Evolutionary conservation across 306 rosid genomes (phyloP).

Genomic region (Ochetophila trinervis): DNA sequence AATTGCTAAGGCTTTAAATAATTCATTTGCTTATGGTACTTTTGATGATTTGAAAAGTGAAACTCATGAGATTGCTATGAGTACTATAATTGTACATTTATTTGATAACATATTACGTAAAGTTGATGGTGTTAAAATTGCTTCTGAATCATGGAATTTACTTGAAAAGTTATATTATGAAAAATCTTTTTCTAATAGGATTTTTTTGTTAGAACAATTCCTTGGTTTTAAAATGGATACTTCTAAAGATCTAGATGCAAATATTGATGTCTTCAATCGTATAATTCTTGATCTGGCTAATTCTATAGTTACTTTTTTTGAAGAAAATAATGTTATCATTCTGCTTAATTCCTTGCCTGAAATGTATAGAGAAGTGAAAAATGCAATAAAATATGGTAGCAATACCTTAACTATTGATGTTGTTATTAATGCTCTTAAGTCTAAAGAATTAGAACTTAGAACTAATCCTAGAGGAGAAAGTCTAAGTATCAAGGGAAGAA

Average conservation of each 20-base stretch:
- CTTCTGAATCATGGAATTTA: not conserved
- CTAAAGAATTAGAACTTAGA: too few relatives aligned
- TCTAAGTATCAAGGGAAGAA: not conserved
- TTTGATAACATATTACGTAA: not conserved
- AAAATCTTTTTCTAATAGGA: not conserved
- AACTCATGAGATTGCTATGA: too few relatives aligned
- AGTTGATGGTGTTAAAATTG: not conserved
- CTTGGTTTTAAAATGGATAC: not conserved
- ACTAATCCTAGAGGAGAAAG: not conserved
- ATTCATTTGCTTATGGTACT: too few relatives aligned
- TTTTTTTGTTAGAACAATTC: not conserved
- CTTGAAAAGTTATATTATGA: not conserved
- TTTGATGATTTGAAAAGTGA: too few relatives aligned
- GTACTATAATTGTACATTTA: not conserved
- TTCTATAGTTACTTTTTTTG: not conserved
- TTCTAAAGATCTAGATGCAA: not conserved
- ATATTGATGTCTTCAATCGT: not conserved
- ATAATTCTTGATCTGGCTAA: not conserved
- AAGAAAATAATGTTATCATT: not conserved
- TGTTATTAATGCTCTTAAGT: too few relatives aligned
- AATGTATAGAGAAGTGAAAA: not conserved
- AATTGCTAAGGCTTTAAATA: too few relatives aligned
- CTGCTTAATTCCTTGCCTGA: not conserved
- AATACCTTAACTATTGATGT: too few relatives aligned
- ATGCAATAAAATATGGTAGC: too few relatives aligned